Evolutionary conservation across 2,329 filamentous ascomycete species (phyloP).

Genomic region (Pseudonectria buxi): DNA sequence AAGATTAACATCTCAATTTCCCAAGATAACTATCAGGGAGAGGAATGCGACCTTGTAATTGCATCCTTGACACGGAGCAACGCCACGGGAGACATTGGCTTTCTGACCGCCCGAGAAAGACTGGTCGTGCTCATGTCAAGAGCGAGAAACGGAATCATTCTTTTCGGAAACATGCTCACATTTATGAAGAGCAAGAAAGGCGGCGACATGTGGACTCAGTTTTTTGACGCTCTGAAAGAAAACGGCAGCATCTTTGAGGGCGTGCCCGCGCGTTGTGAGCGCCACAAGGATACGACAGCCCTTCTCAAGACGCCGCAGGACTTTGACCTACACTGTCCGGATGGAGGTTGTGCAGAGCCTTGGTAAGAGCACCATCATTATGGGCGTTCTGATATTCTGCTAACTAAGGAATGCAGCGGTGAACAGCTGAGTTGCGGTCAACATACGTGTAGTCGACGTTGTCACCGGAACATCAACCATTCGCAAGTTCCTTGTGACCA

Average conservation of each 20-base stretch:
- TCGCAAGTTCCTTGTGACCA: constrained; percentile 34
- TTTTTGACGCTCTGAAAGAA: constrained; percentile 50
- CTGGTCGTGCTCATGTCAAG: constrained; percentile 65
- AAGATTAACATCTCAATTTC: neutral
- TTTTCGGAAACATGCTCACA: constrained; percentile 63
- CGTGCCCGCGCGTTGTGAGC: constrained; percentile 52
- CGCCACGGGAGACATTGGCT: constrained; percentile 56
- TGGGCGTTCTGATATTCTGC: too few species aligned
- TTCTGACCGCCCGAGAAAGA: constrained; percentile 58
- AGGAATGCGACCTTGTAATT: constrained; percentile 68
- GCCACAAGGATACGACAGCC: constrained; percentile 44
- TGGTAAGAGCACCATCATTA: constrained; percentile 47
- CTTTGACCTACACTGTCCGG: constrained; percentile 56
- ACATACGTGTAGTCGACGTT: constrained; percentile 53
- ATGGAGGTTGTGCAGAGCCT: constrained; percentile 59
- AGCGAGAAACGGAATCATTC: constrained; percentile 57
- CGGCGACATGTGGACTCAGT: constrained; percentile 43
- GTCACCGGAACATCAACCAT: constrained; percentile 57
- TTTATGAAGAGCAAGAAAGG: constrained; percentile 49
- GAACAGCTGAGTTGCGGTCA: constrained; percentile 46
- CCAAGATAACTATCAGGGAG: constrained; percentile 70
- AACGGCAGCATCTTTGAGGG: constrained; percentile 51
- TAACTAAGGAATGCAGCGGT: constrained; percentile 30
- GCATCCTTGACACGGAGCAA: constrained; percentile 64
- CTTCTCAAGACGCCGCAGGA: constrained; percentile 44